Evolutionary conservation across 2,329 filamentous ascomycete species (phyloP), one percentile per base, ranked within the genome.

Genomic region (Cercospora sojina): DNA sequence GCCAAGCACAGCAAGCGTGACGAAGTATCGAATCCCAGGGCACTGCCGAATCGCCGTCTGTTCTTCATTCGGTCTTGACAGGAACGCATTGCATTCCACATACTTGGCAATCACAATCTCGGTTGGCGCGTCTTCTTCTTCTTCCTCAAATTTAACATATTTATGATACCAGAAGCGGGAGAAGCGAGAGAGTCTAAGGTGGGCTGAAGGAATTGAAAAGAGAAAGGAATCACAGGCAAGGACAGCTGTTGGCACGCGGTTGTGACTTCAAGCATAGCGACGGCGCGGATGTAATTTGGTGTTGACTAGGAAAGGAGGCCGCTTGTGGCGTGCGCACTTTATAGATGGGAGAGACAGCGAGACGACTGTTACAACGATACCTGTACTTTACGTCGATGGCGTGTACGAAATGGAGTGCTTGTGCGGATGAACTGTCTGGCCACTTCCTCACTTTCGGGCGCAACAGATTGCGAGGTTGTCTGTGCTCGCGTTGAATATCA

Each of bases 1-100:
- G 95, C 29, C 93, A 98, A 76, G 80, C 81, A 55, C 73, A 76
- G 70, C 74, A 76, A 65, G 72, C 72, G 25, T 77, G 66, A 41
- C 16, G 27, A 29, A 27, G 6, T 31, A n/a, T 8, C 5, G 2
- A 32, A n/a, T 31, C 8, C 1, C 53, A 56, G 27, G 20, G 47
- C 47, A 20, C 18, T 29, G 51, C 1, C 29, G 51, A 29, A 56
- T 27, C 9, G 5, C 41, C 20, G 18, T 23, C 18, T 12, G 10
- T 25, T 49, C 18, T 49, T 49, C 20, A 13, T 20, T 20, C 51
- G 16, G 16, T 56, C 25, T 56, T 56, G 51, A 56, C 51, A 31
- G 16, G 31, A 29, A 56, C 16, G 23, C n/a, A 20, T 29, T 31
- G 25, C 29, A 49, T 56, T 56, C 51, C 31, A 56, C 51, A 56